Evolutionary conservation across 2,329 filamentous ascomycete species (phyloP).

Genomic region (Aspergillus awamori): DNA sequence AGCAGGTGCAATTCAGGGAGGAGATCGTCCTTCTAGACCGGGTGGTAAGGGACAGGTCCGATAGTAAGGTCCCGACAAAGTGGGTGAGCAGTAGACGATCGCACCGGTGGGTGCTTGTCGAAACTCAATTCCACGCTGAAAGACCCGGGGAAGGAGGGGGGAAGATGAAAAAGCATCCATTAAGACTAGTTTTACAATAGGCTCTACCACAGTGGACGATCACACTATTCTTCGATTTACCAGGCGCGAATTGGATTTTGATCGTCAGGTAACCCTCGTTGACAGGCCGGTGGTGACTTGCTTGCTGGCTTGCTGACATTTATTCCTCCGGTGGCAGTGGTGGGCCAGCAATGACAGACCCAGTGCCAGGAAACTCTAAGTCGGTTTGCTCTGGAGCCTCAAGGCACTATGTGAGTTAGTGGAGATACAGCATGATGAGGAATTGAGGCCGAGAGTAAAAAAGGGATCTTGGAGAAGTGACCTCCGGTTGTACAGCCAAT

Average conservation of each 20-base stretch:
- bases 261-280: not conserved
- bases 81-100: constrained; percentile 35
- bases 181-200: not conserved
- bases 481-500: not conserved
- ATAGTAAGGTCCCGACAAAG: constrained; percentile 30
- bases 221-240: not conserved
- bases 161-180: not conserved
- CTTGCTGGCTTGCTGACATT: not conserved
- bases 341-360: not conserved
- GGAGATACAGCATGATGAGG: not conserved
- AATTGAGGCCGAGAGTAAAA: too few species aligned
- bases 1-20: not conserved
- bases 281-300: not conserved
- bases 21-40: not conserved
- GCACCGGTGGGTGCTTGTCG: constrained; percentile 35
- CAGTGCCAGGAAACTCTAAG: not conserved
- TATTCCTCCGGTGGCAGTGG: constrained; percentile 9
- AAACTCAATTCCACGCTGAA: constrained; percentile 35
- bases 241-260: not conserved
- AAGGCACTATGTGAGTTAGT: not conserved
- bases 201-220: not conserved
- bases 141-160: not conserved
- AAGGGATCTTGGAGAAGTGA: not conserved
- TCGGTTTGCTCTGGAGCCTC: not conserved
- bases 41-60: not conserved